Percentiles rank a stretch among this genome's conserved stretches.
Evolutionary conservation across 2,329 filamentous ascomycete genomes (phyloP).

Genomic region (Graphilbum fragrans): DNA sequence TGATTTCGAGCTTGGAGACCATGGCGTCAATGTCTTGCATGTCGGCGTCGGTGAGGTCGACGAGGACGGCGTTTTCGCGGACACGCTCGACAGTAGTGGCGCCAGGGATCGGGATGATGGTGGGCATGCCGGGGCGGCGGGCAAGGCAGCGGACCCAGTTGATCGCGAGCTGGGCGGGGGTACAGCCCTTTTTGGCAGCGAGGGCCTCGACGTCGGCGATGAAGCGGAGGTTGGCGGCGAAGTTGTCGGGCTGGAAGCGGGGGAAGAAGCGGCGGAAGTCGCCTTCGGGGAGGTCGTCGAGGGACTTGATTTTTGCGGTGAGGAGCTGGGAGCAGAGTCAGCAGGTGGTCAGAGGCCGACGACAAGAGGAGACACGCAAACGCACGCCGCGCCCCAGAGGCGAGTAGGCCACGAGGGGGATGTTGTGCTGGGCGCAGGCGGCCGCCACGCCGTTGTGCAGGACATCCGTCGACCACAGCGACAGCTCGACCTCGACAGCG

Average conservation of each 20-base stretch:
- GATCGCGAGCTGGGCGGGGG: constrained; percentile 38
- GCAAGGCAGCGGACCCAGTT: constrained; percentile 41
- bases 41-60: constrained; percentile 24
- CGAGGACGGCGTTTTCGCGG: constrained; percentile 31
- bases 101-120: constrained; percentile 36
- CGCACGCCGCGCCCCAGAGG: constrained; percentile 46
- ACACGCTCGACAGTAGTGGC: constrained; percentile 28
- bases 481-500: constrained; percentile 42
- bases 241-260: constrained; percentile 36
- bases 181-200: constrained; percentile 34
- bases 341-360: neutral
- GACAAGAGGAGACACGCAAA: neutral
- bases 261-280: constrained; percentile 33
- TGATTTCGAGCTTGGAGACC: constrained; percentile 4
- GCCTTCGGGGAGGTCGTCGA: constrained; percentile 23
- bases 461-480: constrained; percentile 34
- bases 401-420: constrained; percentile 43
- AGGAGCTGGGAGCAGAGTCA: constrained; percentile 24
- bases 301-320: constrained; percentile 26
- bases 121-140: constrained; percentile 21
- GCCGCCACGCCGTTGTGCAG: constrained; percentile 38
- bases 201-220: constrained; percentile 31
- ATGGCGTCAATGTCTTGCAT: constrained; percentile 22
- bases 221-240: constrained; percentile 36
- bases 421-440: constrained; percentile 35